A percentile compares a stretch with the other conserved stretches of the same genome.
Conservation (phyloP, 176 grass and related monocot species). For the Carex scoparia region DNA sequence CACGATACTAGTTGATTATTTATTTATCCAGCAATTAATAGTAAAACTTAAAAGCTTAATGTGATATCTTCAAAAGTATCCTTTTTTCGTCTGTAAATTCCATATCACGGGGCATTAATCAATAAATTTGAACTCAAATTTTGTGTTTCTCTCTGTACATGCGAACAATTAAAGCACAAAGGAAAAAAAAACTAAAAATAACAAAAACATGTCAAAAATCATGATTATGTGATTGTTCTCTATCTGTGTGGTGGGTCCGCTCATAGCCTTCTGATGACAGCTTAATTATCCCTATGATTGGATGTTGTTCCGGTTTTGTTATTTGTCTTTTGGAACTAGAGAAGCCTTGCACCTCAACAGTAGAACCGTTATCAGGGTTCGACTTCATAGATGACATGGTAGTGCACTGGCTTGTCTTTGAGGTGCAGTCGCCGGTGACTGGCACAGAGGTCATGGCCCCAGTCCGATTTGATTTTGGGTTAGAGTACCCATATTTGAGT, state of each 20-base stretch:
- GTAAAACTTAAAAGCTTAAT: too few species aligned
- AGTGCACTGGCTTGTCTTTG: constrained; percentile 7
- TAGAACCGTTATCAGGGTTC: constrained; percentile 1
- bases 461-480: constrained; percentile 29
- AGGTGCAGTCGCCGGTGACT: background rate
- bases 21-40: too few species aligned
- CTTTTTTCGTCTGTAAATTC: too few species aligned
- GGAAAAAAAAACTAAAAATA: too few species aligned
- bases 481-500: constrained; percentile 15
- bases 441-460: background rate
- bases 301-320: constrained; percentile 10
- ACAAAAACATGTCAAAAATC: too few species aligned
- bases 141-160: too few species aligned
- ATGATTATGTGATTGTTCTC: too few species aligned
- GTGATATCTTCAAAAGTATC: too few species aligned
- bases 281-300: constrained; percentile 19
- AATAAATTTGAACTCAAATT: too few species aligned
- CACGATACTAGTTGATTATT: too few species aligned
- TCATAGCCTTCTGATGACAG: constrained; percentile 27
- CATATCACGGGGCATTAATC: too few species aligned
- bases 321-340: background rate
- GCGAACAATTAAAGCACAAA: too few species aligned
- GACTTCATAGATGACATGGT: constrained; percentile 30
- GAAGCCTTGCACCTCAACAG: background rate
- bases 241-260: constrained; percentile 12